phyloP scores from a whole-genome alignment of 1,284 basidiomycete species.

The Crepidotus sp. region DNA sequence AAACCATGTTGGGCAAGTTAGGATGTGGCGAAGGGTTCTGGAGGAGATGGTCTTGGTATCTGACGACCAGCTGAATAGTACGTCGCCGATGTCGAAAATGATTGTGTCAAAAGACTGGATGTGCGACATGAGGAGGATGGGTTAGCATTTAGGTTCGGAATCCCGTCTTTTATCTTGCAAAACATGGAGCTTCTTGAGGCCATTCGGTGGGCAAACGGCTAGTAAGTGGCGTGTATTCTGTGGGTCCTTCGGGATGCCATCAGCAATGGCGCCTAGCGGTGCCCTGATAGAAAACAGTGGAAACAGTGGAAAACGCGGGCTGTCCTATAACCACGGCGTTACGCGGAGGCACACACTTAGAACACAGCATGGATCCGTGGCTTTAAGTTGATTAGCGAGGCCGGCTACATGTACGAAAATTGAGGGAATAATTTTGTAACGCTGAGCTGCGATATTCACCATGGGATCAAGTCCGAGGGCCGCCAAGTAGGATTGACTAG shows the following conservation, averaged over 20 bases:
- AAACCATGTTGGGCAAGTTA: slow-evolving; percentile 43
- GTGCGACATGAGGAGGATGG: slow-evolving; percentile 3
- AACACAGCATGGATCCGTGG: not conserved
- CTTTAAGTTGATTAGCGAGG: too few species aligned
- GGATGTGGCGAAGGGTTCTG: slow-evolving; percentile 35
- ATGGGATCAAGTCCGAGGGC: too few species aligned
- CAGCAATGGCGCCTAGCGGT: not conserved
- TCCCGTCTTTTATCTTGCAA: not conserved
- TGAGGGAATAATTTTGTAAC: too few species aligned
- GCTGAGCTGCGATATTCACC: too few species aligned
- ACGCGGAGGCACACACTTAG: not conserved
- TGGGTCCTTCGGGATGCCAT: slow-evolving; percentile 6
- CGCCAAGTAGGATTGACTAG: not conserved
- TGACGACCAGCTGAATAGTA: slow-evolving; percentile 49
- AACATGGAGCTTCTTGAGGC: not conserved
- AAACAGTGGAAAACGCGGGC: too few species aligned
- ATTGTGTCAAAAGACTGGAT: slow-evolving; percentile 24
- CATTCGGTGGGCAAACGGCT: slow-evolving; percentile 9
- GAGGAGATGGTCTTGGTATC: slow-evolving; percentile 41
- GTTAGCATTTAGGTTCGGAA: not conserved
- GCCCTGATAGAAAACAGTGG: too few species aligned
- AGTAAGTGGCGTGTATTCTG: not conserved
- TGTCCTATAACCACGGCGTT: too few species aligned
- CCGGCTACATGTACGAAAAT: too few species aligned
- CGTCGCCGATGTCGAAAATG: slow-evolving; percentile 48